phyloP scores from a whole-genome alignment of 2,329 filamentous ascomycete species.

The Scolecobasidium constrictum region DNA sequence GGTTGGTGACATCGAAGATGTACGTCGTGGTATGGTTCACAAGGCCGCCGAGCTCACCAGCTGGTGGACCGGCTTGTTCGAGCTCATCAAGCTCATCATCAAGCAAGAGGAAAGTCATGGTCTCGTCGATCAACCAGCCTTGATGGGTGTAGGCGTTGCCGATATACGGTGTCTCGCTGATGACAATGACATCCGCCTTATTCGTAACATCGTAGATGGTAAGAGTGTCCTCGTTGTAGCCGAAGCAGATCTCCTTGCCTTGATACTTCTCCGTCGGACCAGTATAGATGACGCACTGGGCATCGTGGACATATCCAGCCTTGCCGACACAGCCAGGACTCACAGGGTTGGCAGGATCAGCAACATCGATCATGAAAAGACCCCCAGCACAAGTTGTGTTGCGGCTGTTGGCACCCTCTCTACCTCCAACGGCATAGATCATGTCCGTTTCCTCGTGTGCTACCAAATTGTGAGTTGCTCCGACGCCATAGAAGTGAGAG shows the following conservation, averaged over 20 bases:
- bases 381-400: neutral
- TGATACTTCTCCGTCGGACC: constrained; percentile 17
- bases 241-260: constrained; percentile 17
- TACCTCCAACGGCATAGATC: constrained; percentile 27
- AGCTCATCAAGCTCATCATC: constrained; percentile 30
- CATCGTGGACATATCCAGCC: constrained; percentile 5
- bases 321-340: neutral
- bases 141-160: neutral
- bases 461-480: constrained; percentile 27
- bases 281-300: constrained; percentile 13
- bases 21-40: constrained; percentile 28
- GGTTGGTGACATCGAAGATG: constrained; percentile 26
- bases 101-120: constrained; percentile 25
- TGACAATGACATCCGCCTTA: constrained; percentile 17
- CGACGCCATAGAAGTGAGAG: constrained; percentile 9
- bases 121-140: constrained; percentile 15
- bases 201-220: constrained; percentile 5
- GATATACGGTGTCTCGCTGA: constrained; percentile 11
- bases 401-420: too few species aligned
- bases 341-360: constrained; percentile 20
- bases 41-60: too few species aligned
- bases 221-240: constrained; percentile 13
- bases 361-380: constrained; percentile 22
- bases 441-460: constrained; percentile 25
- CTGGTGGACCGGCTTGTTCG: constrained; percentile 23